A percentile compares a stretch with the other conserved stretches of the same genome.
Evolutionary conservation across 2,329 filamentous ascomycete genomes (phyloP).

Genomic region (Apiospora arundinis): DNA sequence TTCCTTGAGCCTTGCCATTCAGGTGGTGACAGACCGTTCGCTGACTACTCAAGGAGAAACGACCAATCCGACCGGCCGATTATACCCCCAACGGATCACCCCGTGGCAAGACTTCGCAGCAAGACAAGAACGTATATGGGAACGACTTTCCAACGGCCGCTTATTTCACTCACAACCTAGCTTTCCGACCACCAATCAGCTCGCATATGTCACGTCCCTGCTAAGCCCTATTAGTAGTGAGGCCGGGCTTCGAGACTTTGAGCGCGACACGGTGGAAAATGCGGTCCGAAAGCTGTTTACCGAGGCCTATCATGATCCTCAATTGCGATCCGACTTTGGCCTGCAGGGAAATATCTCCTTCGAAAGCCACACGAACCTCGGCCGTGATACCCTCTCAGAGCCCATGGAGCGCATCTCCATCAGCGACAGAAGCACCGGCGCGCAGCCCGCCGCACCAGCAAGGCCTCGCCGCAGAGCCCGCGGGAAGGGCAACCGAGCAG

Average conservation of each 20-base stretch:
- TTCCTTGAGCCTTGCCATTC: slow-evolving; percentile 37
- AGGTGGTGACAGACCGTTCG: slow-evolving; percentile 40
- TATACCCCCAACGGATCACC: slow-evolving; percentile 44
- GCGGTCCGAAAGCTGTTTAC: slow-evolving; percentile 43
- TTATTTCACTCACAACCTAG: slow-evolving; percentile 36
- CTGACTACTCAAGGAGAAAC: slow-evolving; percentile 42
- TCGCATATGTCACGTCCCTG: slow-evolving; percentile 41
- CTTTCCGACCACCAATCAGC: slow-evolving; percentile 42
- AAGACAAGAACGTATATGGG: slow-evolving; percentile 41
- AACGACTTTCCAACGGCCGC: slow-evolving; percentile 31
- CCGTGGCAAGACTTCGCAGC: slow-evolving; percentile 42
- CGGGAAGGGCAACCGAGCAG: slow-evolving; percentile 39
- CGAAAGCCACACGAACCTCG: slow-evolving; percentile 45
- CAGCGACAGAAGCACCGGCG: neutral
- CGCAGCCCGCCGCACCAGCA: slow-evolving; percentile 25
- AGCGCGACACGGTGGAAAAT: slow-evolving; percentile 45
- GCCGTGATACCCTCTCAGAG: slow-evolving; percentile 15
- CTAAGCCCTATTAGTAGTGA: slow-evolving; percentile 44
- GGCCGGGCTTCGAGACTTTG: slow-evolving; percentile 41
- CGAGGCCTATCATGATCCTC: slow-evolving; percentile 34
- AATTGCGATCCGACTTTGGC: slow-evolving; percentile 38
- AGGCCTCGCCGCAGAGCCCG: slow-evolving; percentile 26
- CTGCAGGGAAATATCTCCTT: slow-evolving; percentile 44
- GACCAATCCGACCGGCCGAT: slow-evolving; percentile 41
- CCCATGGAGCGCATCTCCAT: neutral